phyloP scores from a whole-genome alignment of 306 rosid species.

The Erythrophleum fordii region DNA sequence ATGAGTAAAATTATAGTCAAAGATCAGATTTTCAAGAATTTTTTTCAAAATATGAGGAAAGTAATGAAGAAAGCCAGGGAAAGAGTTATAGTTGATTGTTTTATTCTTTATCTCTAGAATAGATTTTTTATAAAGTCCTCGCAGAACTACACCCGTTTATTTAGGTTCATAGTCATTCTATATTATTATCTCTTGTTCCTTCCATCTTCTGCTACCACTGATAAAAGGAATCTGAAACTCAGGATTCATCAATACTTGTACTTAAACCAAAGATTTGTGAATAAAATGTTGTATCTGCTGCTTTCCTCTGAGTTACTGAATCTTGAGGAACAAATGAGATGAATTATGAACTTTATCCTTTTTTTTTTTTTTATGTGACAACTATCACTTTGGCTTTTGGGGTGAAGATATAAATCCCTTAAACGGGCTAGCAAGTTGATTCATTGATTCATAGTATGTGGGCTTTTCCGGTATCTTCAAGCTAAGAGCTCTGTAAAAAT shows the following conservation, averaged over 20 bases:
- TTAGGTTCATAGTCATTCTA: conserved; percentile 30
- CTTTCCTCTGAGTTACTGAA: not conserved
- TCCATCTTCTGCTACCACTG: conserved; percentile 32
- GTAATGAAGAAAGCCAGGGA: not conserved
- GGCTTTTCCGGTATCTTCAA: no score
- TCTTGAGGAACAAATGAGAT: not conserved
- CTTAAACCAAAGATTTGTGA: conserved; percentile 1
- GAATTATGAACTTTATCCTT: not conserved
- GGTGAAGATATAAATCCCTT: no score
- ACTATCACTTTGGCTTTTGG: no score
- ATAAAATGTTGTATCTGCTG: conserved; percentile 29
- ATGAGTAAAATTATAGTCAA: no score
- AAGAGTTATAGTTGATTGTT: conserved; percentile 48
- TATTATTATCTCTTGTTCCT: conserved; percentile 18
- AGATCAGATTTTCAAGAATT: no score
- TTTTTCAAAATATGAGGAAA: no score
- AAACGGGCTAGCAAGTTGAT: no score
- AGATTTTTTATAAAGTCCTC: conserved; percentile 15
- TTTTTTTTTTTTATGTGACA: no score
- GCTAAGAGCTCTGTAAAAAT: no score
- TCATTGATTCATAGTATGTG: no score
- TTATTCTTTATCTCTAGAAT: conserved; percentile 43
- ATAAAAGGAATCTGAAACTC: conserved; percentile 41
- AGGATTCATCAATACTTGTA: conserved; percentile 39
- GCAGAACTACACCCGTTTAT: conserved; percentile 27